Evolutionary conservation across 306 rosid species (phyloP).

Genomic region (Quercus alba): DNA sequence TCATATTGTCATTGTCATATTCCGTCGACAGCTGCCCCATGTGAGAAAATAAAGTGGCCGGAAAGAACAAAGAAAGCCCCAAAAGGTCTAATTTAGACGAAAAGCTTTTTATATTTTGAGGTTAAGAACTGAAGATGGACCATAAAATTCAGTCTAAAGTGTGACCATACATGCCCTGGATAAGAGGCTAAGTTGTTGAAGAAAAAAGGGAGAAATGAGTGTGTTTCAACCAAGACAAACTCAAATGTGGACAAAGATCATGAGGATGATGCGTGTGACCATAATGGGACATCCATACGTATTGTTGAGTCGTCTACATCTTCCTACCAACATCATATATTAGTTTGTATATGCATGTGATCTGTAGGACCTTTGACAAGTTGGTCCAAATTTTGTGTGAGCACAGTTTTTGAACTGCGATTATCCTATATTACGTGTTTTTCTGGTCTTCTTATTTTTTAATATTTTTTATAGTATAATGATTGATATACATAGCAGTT

Average conservation of each 20-base stretch:
- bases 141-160: not conserved
- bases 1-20: not conserved
- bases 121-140: not conserved
- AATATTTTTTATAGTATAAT: too few species aligned
- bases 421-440: not conserved
- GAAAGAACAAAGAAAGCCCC: not conserved
- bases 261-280: not conserved
- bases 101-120: not conserved
- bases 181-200: not conserved
- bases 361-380: not conserved
- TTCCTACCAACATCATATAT: not conserved
- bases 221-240: not conserved
- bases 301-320: not conserved
- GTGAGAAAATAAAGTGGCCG: not conserved
- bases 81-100: not conserved
- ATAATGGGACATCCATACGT: not conserved
- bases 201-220: not conserved
- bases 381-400: not conserved
- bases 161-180: conserved; percentile 3
- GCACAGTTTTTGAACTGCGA: not conserved
- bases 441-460: too few species aligned
- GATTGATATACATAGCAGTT: too few species aligned
- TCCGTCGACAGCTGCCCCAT: not conserved
- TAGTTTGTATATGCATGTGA: not conserved
- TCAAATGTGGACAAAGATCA: not conserved